These are phyloP conservation scores for Termitomyces sp. DNA, from an alignment of 768 basidiomycete species.

Conservation along the genomic window DNA sequence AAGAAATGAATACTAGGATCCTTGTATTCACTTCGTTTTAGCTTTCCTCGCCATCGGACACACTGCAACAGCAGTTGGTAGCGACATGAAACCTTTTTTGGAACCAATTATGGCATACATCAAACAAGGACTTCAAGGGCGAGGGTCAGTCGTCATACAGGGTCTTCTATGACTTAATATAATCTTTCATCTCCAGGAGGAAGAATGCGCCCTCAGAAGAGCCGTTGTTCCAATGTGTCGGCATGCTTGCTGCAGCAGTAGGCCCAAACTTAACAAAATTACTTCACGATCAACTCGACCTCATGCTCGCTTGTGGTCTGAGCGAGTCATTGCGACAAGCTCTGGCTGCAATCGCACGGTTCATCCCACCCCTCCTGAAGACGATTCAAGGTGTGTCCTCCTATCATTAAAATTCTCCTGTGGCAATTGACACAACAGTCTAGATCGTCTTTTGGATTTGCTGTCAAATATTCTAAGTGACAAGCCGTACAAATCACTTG, in stretches of 20 bases:
- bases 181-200: constrained; percentile 38
- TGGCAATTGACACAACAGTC: background rate
- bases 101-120: constrained; percentile 88
- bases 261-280: constrained; percentile 95
- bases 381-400: constrained; percentile 75
- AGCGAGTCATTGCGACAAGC: constrained; percentile 86
- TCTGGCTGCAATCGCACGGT: constrained; percentile 73
- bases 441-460: constrained; percentile 87
- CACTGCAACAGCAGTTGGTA: constrained; percentile 84
- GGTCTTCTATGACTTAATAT: background rate
- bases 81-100: constrained; percentile 94
- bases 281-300: constrained; percentile 91
- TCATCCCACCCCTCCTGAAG: constrained; percentile 86
- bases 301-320: constrained; percentile 93
- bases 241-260: constrained; percentile 92
- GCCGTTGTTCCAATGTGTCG: constrained; percentile 95
- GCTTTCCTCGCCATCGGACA: constrained; percentile 97
- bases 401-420: background rate
- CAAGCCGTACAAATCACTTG: constrained; percentile 81
- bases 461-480: constrained; percentile 78
- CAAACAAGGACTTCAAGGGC: constrained; percentile 79
- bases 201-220: constrained; percentile 93
- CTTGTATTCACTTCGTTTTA: constrained; percentile 23
- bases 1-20: background rate
- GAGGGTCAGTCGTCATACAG: constrained; percentile 56